Evolutionary conservation across 805 yeast genomes (phyloP).

Genomic region (Ogataea naganishii): DNA sequence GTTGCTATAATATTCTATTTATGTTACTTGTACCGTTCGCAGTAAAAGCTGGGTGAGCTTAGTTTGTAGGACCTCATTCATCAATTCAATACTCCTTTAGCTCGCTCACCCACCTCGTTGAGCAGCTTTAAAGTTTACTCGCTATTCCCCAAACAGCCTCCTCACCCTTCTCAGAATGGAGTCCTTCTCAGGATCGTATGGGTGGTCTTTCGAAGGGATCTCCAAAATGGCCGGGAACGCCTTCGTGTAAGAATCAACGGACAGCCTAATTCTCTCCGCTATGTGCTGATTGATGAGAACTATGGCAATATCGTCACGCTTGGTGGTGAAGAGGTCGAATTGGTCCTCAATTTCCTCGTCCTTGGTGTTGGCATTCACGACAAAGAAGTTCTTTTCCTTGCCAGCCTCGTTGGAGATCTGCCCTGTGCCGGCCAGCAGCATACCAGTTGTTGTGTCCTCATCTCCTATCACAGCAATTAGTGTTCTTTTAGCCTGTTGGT

Average conservation of each 20-base stretch:
- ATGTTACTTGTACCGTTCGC: too few species aligned
- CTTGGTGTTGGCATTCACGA: conserved; percentile 72
- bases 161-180: conserved; percentile 90
- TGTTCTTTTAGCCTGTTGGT: conserved; percentile 46
- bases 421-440: conserved; percentile 92
- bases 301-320: conserved; percentile 86
- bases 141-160: conserved; percentile 85
- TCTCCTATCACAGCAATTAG: conserved; percentile 93
- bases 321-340: conserved; percentile 64
- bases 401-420: conserved; percentile 56
- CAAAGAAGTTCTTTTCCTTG: conserved; percentile 68
- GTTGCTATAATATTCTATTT: too few species aligned
- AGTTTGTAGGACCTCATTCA: too few species aligned
- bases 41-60: too few species aligned
- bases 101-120: too few species aligned
- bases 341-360: conserved; percentile 67
- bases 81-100: too few species aligned
- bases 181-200: conserved; percentile 98
- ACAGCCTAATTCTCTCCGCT: conserved; percentile 80
- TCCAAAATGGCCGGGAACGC: conserved; percentile 97
- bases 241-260: conserved; percentile 73
- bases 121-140: conserved; percentile 2
- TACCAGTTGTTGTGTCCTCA: conserved; percentile 95
- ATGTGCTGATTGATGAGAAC: conserved; percentile 88
- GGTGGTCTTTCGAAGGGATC: conserved; percentile 97